A percentile compares a stretch with the other conserved stretches of the same genome.
Evolutionary conservation across 371 early-diverging fungal genomes (phyloP).

Genomic region (Mucor sp.): DNA sequence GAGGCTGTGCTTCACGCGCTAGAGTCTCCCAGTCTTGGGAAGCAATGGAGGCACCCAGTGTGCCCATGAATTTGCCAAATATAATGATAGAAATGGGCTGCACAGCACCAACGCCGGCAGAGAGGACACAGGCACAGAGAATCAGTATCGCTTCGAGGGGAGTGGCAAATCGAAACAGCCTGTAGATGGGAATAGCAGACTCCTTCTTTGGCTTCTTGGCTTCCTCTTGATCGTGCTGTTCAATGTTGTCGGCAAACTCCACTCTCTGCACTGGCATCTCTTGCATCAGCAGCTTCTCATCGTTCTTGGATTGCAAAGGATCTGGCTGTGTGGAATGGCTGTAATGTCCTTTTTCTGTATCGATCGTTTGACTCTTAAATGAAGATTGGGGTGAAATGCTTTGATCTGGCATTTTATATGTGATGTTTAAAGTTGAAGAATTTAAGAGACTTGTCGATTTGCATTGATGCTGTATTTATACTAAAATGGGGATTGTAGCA

Average conservation of each 20-base stretch:
- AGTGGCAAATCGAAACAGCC: conserved; percentile 72
- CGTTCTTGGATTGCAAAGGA: not conserved
- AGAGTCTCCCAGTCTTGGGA: conserved; percentile 15
- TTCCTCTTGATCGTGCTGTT: conserved; percentile 6
- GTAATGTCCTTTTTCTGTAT: conserved; percentile 10
- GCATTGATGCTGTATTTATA: conserved; percentile 8
- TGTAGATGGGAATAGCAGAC: conserved; percentile 48
- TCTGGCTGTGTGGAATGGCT: not conserved
- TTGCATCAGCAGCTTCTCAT: conserved; percentile 18
- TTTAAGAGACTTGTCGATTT: not conserved
- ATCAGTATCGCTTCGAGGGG: conserved; percentile 59
- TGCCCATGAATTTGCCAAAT: conserved; percentile 43
- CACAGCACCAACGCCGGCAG: conserved; percentile 31
- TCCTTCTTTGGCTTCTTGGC: conserved; percentile 34
- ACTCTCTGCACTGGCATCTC: conserved; percentile 17
- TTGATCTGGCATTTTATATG: conserved; percentile 12
- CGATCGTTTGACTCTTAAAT: conserved; percentile 18
- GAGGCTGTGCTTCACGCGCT: conserved; percentile 13
- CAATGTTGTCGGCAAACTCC: conserved; percentile 1
- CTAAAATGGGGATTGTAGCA: not conserved
- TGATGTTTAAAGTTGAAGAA: not conserved
- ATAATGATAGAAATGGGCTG: conserved; percentile 41
- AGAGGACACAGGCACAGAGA: conserved; percentile 16
- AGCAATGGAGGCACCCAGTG: conserved; percentile 11
- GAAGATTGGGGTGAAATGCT: conserved; percentile 26